phyloP scores from a whole-genome alignment of 805 yeast species.

The Ogataea degrootiae region DNA sequence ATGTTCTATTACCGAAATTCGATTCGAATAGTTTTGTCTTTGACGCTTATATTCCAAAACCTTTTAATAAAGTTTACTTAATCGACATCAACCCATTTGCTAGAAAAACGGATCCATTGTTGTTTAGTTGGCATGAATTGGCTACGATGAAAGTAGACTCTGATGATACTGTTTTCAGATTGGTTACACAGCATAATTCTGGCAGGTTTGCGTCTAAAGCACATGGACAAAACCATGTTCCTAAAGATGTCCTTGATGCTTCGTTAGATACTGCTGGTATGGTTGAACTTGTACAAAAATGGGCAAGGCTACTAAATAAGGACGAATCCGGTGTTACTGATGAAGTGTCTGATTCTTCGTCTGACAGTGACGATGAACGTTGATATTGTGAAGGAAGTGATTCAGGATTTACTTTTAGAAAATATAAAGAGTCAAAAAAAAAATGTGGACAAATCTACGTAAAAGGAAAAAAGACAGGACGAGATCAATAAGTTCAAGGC shows the following conservation, averaged over 20 bases:
- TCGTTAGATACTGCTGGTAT: slow-evolving; percentile 62
- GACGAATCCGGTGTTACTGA: background rate
- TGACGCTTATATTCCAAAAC: slow-evolving; percentile 81
- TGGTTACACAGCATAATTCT: slow-evolving; percentile 64
- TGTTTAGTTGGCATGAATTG: slow-evolving; percentile 85
- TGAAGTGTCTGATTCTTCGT: slow-evolving; percentile 1
- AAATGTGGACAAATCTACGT: too few species aligned
- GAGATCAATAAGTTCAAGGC: too few species aligned
- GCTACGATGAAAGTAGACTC: slow-evolving; percentile 29
- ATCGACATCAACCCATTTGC: slow-evolving; percentile 87
- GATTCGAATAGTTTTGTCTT: slow-evolving; percentile 57
- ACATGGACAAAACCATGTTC: slow-evolving; percentile 88
- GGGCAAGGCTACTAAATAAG: slow-evolving; percentile 33
- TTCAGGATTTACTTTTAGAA: too few species aligned
- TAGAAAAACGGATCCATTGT: slow-evolving; percentile 68
- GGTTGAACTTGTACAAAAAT: slow-evolving; percentile 60
- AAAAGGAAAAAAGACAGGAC: too few species aligned
- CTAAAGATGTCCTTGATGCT: slow-evolving; percentile 86
- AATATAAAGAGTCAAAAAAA: too few species aligned
- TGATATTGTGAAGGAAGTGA: too few species aligned
- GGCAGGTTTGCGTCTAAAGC: slow-evolving; percentile 77
- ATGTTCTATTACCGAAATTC: slow-evolving; percentile 42
- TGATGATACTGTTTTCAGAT: slow-evolving; percentile 49
- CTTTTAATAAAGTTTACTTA: slow-evolving; percentile 58
- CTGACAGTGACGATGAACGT: background rate